Evolutionary conservation across 345 rosid genomes (phyloP), one percentile per base, ranked within the genome.

Genomic region (Citrus hindsii): DNA sequence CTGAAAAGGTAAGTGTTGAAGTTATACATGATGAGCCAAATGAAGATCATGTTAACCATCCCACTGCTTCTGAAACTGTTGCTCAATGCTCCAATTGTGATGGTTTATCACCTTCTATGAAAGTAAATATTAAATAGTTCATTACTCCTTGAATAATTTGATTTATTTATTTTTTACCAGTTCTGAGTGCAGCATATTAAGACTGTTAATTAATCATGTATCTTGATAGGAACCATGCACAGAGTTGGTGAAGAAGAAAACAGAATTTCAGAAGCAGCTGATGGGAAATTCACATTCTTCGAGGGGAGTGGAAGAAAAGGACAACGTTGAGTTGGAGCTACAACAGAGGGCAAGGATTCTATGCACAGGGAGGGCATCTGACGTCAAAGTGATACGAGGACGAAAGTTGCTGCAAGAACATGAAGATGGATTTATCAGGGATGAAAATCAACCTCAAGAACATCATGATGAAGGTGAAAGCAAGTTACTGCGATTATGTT

Each of bases 31-130:
- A 61, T 22, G 4, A 6, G 76, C 16, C 8, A 73, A 24, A 9
- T 5, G 76, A 73, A 6, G 67, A 59, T 35, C 67, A 53, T 21
- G 32, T 63, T 35, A 25, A 58, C 10, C n/a, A 7, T 72, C 65
- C 42, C 76, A 58, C 24, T 73, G 76, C 51, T 73, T 59, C 76
- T 56, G 33, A 59, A 73, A 35, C 53, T 13, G 38, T 7, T 73
- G 48, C 32, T 59, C 13, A 30, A 38, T 73, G 76, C 76, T 59
- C 25, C 14, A 33, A 73, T 73, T 60, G 55, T 74, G 46, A 74
- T 60, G 68, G 35, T 38, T 38, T 60, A 37, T 74, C 67, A 25
- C 14, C 18, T 38, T 61, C 32, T 60, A 22, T 59, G 9, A 46
- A 74, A 53, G 76, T 60, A 38, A 21, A 74, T 25, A 4, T 60